Base-by-base conservation (phyloP, 2,329 filamentous ascomycete genomes). In the Talaromyces marneffei region DNA sequence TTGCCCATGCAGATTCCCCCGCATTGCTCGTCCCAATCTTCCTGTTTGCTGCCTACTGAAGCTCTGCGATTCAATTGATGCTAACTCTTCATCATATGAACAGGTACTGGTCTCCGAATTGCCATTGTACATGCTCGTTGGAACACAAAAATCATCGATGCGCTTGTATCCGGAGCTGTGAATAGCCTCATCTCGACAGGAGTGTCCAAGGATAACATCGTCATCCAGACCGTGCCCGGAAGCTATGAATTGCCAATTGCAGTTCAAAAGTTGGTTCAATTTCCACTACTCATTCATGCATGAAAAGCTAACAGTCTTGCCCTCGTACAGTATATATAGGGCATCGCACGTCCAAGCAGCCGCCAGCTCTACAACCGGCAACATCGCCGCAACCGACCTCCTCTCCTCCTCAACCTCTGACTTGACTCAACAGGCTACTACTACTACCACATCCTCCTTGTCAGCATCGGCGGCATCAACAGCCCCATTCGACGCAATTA, bases 91-190 rank as follows among this genome's bases (percentile, higher is more conserved):
- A 10, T 14, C 25, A n/a, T 44, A 40, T 25, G 5, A 33, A 55
- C 20, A 77, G 89, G 90, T 75, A 85, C 85, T 70, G 82, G 80
- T 71, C 85, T 99, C 66, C 91, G 94, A 72, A 88, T 99, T 73
- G 93, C 90, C 73, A 97, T 99, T 73, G 85, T 99, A 62, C 94
- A 97, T 79, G 93, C 93, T 62, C 87, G 94, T 70, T 99, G 94
- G 94, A 99, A 99, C 80, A 83, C 83, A 66, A 84, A 83, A 67
- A 91, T 99, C 74, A 96, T 97, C 76, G 87, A 90, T 62, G 87
- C 91, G 58, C 86, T 99, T 61, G 83, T 99, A 64, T 81, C 84
- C 57, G 94, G 94, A 66, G 86, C 90, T 50, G 90, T 88, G 77
- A 87, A 88, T 69, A 88, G 88, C 72, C 86, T 99, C 60, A 79